Evolutionary conservation across 1,284 basidiomycete genomes (phyloP).

Genomic region (Moniliophthora roreri): DNA sequence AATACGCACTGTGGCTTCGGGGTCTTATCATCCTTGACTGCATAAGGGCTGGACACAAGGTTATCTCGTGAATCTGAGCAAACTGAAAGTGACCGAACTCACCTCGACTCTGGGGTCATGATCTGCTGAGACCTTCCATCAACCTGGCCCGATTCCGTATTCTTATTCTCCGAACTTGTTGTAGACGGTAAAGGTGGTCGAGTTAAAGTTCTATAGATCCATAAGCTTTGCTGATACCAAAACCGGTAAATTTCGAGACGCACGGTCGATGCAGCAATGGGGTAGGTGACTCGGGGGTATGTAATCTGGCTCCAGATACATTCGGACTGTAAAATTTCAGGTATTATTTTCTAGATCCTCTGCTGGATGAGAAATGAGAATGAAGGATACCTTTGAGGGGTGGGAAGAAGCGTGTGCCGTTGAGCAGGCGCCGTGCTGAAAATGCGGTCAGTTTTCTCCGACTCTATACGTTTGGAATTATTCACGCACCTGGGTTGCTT

Average conservation of each 20-base stretch:
- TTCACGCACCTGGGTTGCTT: not conserved
- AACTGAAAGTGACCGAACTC: not conserved
- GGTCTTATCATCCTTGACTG: not conserved
- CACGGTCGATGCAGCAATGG: not conserved
- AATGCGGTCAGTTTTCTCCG: not conserved
- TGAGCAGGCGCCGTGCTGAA: not conserved
- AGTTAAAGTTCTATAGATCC: not conserved
- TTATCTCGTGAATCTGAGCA: not conserved
- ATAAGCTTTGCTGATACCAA: not conserved
- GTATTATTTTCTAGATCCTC: not conserved
- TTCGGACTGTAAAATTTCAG: not conserved
- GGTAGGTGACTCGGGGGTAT: not conserved
- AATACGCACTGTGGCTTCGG: slow-evolving; percentile 11
- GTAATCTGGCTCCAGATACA: not conserved
- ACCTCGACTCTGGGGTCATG: slow-evolving; percentile 40
- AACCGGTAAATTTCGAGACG: not conserved
- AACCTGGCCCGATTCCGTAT: not conserved
- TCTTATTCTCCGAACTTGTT: not conserved
- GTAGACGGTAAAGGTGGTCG: not conserved
- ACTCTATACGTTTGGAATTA: too few relatives aligned
- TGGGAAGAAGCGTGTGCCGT: not conserved
- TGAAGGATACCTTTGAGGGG: not conserved
- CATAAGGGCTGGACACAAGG: slow-evolving; percentile 1
- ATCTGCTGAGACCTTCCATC: not conserved
- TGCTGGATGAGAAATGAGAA: not conserved